These are phyloP conservation scores for Fusarium ramigenum DNA, from an alignment of 2,329 filamentous ascomycete species.

Conservation along the genomic window DNA sequence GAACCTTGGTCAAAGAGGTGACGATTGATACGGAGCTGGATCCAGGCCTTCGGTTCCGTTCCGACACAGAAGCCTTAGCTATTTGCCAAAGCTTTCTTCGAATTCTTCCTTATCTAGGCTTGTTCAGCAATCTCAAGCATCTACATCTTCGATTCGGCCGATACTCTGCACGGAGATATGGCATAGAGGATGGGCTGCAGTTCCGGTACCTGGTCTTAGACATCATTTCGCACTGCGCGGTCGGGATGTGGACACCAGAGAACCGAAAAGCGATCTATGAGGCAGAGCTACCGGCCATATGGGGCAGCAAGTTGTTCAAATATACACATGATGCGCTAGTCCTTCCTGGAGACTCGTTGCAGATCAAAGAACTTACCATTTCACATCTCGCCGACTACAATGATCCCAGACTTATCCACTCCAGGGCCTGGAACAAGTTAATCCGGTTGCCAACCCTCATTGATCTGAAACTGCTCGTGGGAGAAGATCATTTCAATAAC, in stretches of 20 bases:
- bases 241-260: background rate
- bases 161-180: too few relatives aligned
- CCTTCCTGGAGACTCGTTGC: fast-evolving
- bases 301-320: too few relatives aligned
- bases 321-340: background rate
- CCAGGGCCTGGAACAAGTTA: background rate
- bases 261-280: fast-evolving
- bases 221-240: background rate
- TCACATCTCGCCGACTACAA: background rate
- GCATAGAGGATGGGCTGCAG: too few relatives aligned
- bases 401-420: background rate
- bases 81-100: background rate
- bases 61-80: too few relatives aligned
- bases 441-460: background rate
- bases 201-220: background rate
- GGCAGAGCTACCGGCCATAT: background rate
- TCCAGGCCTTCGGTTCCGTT: background rate
- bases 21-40: background rate
- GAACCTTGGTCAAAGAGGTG: background rate
- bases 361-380: background rate
- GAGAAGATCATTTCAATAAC: background rate
- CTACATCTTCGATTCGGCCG: background rate
- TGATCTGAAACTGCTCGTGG: background rate
- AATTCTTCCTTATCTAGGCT: background rate
- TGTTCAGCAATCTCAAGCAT: background rate